Evolutionary conservation across 305 asterid genomes (phyloP), one percentile per base, ranked within the genome.

Genomic region (Lippia alba): DNA sequence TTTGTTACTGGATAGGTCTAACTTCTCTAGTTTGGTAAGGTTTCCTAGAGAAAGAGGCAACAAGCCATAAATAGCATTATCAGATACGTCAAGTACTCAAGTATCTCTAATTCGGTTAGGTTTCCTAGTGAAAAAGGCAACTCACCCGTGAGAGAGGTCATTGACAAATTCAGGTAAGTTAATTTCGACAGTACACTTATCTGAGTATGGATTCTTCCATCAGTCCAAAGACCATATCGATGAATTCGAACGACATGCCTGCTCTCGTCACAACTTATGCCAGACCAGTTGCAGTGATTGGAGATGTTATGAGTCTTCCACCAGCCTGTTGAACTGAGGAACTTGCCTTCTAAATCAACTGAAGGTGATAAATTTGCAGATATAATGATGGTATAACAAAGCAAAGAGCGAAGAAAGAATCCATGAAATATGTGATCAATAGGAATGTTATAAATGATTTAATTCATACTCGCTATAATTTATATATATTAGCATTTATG

Each of bases 151-250:
- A 50, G 20, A 34, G 30, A 70, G 17, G 12, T 4, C n/a, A 18
- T 48, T 19, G 74, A 48, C 32, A 70, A 3, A 49, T 34, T 59
- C 40, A 59, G 67, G 48, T 49, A 18, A 70, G 67, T 70, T 6
- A 70, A 61, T 17, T 5, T 6, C 0, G 50, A 59, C 11, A 70
- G n/a, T 16, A 19, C 56, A 15, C 24, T 10, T 50, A 50, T 50
- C 5, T 50, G 56, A 50, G 56, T 15, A 0, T 24, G 56, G 24
- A 50, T 50, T 4, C 56, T 50, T 15, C 19, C 17, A 1, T 0
- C 5, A 0, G 16, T 4, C 14, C 18, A 4, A 15, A 2, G 1
- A 50, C 17, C 3, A 5, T 4, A 4, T 50, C 15, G 20, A 50
- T n/a, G 1, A n/a, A 67, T 40, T 41, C n/a, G 32, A 2, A 61